Conservation (phyloP, 1,284 basidiomycete genomes). For the Rhodotorula glutinis region DNA sequence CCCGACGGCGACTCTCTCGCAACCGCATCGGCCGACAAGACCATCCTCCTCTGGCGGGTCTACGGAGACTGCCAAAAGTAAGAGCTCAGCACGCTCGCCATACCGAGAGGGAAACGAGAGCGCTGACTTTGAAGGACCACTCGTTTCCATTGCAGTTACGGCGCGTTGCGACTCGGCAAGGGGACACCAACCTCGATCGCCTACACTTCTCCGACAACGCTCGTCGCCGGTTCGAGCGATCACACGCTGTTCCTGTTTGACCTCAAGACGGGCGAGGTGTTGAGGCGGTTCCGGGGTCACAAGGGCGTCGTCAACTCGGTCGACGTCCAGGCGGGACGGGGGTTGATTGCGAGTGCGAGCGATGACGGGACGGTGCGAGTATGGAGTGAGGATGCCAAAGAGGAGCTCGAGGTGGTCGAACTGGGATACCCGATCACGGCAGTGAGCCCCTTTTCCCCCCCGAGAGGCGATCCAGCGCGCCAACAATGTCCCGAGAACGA, state of each 20-base stretch:
- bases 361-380: constrained; percentile 85
- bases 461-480: no score
- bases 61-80: constrained; percentile 43
- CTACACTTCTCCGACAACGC: constrained; percentile 38
- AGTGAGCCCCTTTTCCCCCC: constrained; percentile 49
- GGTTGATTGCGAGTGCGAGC: constrained; percentile 75
- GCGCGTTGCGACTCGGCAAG: constrained; percentile 32
- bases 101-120: no score
- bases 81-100: no score
- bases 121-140: no score
- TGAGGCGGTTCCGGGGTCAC: constrained; percentile 73
- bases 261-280: constrained; percentile 66
- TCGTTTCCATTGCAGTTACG: no score
- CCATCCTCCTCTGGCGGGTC: constrained; percentile 43
- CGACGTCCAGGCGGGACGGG: constrained; percentile 58
- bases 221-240: constrained; percentile 82
- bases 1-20: constrained; percentile 44
- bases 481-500: no score
- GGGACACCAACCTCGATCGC: constrained; percentile 35
- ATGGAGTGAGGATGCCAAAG: constrained; percentile 79
- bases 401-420: constrained; percentile 72
- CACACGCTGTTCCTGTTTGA: constrained; percentile 71
- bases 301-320: constrained; percentile 81
- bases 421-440: constrained; percentile 84
- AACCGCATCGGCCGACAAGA: constrained; percentile 42